Evolutionary conservation across 2,329 filamentous ascomycete genomes (phyloP).

Genomic region (Fusarium sterilihyphosum): DNA sequence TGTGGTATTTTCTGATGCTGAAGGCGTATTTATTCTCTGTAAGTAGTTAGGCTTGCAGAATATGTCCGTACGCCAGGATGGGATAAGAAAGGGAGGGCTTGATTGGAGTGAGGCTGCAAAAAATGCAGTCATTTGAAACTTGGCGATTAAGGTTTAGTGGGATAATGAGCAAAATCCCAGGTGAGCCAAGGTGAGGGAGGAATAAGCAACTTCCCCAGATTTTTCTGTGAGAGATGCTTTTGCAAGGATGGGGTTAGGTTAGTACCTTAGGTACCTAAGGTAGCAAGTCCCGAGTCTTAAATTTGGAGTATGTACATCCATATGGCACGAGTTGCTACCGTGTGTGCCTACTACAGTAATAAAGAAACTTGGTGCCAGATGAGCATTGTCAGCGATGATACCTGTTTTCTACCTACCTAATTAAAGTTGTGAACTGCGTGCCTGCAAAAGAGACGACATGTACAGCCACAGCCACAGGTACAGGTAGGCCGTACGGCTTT

Average conservation of each 20-base stretch:
- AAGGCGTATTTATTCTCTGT: not conserved
- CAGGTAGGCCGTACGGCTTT: conserved; percentile 24
- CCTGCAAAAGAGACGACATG: not conserved
- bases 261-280: not conserved
- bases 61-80: not conserved
- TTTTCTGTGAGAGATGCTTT: not conserved
- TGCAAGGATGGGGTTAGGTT: conserved; percentile 4
- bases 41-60: not conserved
- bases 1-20: not conserved
- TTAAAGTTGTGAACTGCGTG: not conserved
- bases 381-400: not conserved
- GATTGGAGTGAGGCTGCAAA: not conserved
- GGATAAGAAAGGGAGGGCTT: not conserved
- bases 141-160: not conserved
- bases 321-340: not conserved
- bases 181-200: conserved; percentile 25
- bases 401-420: not conserved
- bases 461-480: too few relatives aligned
- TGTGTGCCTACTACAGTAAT: not conserved
- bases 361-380: not conserved
- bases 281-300: not conserved
- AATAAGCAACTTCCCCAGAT: conserved; percentile 20
- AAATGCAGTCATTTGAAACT: not conserved
- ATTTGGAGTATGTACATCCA: not conserved
- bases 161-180: not conserved